Conservation (phyloP, 306 rosid species). For the Pueraria montana region DNA sequence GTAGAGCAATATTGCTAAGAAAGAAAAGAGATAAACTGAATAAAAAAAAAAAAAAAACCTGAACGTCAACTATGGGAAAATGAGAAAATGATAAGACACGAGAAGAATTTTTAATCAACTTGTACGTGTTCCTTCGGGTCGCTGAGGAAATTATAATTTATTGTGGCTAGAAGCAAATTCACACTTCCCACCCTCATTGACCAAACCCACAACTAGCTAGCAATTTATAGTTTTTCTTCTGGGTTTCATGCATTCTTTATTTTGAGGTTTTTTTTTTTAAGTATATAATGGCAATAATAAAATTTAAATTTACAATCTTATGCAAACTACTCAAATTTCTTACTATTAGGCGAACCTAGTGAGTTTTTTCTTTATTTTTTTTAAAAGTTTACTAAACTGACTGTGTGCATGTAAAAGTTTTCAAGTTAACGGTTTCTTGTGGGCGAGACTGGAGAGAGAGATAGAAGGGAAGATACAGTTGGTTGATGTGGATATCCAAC, state of each 20-base stretch:
- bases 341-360: no score
- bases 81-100: not conserved
- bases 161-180: constrained; percentile 3
- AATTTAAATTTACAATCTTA: no score
- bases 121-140: not conserved
- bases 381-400: not conserved
- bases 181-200: constrained; percentile 8
- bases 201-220: constrained; percentile 31
- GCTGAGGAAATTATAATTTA: not conserved
- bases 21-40: not conserved
- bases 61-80: not conserved
- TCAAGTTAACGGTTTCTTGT: constrained; percentile 47
- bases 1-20: no score
- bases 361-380: no score
- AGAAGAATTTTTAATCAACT: not conserved
- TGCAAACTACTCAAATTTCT: no score
- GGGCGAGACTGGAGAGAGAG: not conserved
- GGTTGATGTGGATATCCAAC: constrained; percentile 57
- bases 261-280: no score
- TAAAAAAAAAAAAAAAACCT: no score
- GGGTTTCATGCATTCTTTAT: not conserved
- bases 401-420: not conserved
- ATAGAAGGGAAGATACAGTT: constrained; percentile 12
- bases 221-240: not conserved
- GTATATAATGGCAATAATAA: no score